Percentiles rank a stretch among this genome's conserved stretches.
These are phyloP conservation scores for Trichoderma parareesei DNA, from an alignment of 495 filamentous ascomycete genomes.

Conservation along the genomic window DNA sequence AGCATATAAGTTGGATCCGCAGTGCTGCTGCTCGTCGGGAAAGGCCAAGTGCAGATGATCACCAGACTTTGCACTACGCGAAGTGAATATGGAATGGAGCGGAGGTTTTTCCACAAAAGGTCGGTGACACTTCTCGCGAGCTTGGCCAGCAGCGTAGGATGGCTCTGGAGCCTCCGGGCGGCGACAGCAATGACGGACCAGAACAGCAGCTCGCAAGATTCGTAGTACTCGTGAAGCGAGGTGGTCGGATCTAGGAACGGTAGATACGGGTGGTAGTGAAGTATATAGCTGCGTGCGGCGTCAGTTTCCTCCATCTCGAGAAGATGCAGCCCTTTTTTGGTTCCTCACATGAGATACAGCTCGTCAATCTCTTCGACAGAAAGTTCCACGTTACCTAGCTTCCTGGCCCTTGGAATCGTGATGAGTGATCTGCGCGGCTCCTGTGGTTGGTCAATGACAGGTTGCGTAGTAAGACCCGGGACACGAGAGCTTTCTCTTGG, in stretches of 20 bases:
- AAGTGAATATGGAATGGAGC: constrained; percentile 1
- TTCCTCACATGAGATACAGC: not conserved
- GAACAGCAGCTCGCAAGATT: not conserved
- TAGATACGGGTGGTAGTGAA: constrained; percentile 1
- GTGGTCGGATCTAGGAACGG: not conserved
- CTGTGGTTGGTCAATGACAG: constrained; percentile 1
- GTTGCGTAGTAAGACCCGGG: not conserved
- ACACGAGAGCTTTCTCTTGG: not conserved
- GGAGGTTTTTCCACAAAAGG: not conserved
- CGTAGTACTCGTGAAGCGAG: not conserved
- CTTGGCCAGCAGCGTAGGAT: constrained; percentile 1
- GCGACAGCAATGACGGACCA: constrained; percentile 8
- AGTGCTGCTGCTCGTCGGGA: constrained; percentile 3
- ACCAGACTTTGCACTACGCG: not conserved
- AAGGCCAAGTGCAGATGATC: not conserved
- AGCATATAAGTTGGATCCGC: constrained; percentile 3
- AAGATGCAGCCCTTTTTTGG: too few species aligned
- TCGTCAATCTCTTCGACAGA: constrained; percentile 3
- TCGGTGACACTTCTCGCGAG: not conserved
- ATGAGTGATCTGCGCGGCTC: not conserved
- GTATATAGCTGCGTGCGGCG: not conserved
- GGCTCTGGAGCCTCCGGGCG: not conserved
- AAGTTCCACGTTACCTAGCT: not conserved
- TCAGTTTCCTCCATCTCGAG: not conserved
- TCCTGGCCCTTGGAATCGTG: not conserved